Evolutionary conservation across 1,284 basidiomycete species (phyloP), one percentile per base, ranked within the genome.

Genomic region (Puccinia coronata): DNA sequence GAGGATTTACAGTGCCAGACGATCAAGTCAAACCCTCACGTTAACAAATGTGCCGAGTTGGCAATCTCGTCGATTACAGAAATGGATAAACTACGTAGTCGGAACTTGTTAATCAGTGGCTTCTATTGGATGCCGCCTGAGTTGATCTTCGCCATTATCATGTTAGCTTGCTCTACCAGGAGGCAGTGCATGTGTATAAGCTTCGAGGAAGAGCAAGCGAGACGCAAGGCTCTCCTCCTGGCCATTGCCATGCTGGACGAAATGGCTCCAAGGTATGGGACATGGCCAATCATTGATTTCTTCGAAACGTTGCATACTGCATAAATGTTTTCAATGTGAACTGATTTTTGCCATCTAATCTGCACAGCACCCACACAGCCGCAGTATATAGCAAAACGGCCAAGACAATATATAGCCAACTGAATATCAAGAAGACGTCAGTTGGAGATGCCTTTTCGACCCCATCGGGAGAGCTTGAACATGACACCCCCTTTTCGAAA

Each of bases 201-300:
- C 51, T 34, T 43, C 23, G 28, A 59, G 47, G 75, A 77, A 36
- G 23, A 49, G 34, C 20, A 67, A 65, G 23, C 43, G 11, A 63
- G 75, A n/a, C 57, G 75, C 23, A 23, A 67, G n/a, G 28, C 23
- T 12, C 67, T 77, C 61, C 43, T 28, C 14, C 16, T 67, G 43
- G 75, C 75, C 4, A 63, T 67, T 25, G 59, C 43, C 2, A 77
- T 67, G 18, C 59, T 77, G 61, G 63, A 77, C 39, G 75, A 67
- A 3, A n/a, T 77, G 47, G 75, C 47, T 36, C 41, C 61, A 12
- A 67, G 61, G 75, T 77, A 11, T 59, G 72, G n/a, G n/a, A n/a
- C n/a, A n/a, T n/a, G n/a, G n/a, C n/a, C n/a, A n/a, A n/a, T n/a
- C n/a, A n/a, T n/a, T n/a, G n/a, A n/a, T n/a, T 74, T 39, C 20